Conservation (phyloP, 495 filamentous ascomycete genomes). For the Penicillium fimorum region DNA sequence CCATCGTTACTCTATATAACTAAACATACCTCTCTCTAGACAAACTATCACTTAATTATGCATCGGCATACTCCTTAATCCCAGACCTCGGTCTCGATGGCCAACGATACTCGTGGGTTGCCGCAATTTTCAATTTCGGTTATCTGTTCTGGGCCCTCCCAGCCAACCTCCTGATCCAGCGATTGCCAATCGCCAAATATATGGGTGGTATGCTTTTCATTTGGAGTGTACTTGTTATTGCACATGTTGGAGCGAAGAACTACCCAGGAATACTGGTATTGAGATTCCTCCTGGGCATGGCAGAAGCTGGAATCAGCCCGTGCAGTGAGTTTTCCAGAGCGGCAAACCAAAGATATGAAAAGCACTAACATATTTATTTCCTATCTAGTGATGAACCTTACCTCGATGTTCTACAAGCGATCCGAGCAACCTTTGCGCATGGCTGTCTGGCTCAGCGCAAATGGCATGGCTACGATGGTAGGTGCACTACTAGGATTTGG, state of each 20-base stretch:
- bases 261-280: constrained; percentile 56
- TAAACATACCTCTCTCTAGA: constrained; percentile 18
- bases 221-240: constrained; percentile 56
- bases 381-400: constrained; percentile 49
- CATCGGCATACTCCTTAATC: constrained; percentile 38
- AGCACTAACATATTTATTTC: constrained; percentile 2
- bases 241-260: constrained; percentile 55
- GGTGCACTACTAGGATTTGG: constrained; percentile 55
- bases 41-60: constrained; percentile 43
- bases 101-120: constrained; percentile 56
- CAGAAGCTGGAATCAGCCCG: constrained; percentile 60
- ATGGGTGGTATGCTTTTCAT: constrained; percentile 58
- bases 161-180: constrained; percentile 53
- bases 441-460: constrained; percentile 63
- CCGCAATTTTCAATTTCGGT: constrained; percentile 50
- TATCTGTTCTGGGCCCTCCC: constrained; percentile 53
- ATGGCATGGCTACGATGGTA: constrained; percentile 54
- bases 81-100: constrained; percentile 47
- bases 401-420: constrained; percentile 68
- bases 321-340: constrained; percentile 26
- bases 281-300: constrained; percentile 63
- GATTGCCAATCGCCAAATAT: constrained; percentile 57
- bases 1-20: background rate
- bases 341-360: background rate
- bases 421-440: constrained; percentile 62